These are phyloP conservation scores for Ceratocystiopsis sp. DNA, from an alignment of 2,329 filamentous ascomycete genomes.

Conservation along the genomic window DNA sequence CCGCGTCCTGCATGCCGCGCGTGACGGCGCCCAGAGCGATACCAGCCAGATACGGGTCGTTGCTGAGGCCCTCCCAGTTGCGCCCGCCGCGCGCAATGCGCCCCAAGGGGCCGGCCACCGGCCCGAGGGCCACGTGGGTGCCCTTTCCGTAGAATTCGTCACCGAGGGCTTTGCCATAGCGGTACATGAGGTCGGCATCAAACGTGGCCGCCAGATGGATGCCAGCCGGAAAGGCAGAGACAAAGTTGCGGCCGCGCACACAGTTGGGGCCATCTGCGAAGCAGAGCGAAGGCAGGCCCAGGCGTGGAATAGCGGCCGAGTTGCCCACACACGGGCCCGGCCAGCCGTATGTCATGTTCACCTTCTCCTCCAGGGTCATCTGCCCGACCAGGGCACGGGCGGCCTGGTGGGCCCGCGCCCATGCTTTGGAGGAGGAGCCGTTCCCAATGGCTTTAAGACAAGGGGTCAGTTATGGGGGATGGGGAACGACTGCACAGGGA, in stretches of 20 bases:
- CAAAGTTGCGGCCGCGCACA: slow-evolving; percentile 17
- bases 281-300: slow-evolving; percentile 25
- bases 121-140: slow-evolving; percentile 51
- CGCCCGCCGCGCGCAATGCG: slow-evolving; percentile 44
- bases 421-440: slow-evolving; percentile 15
- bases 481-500: neutral
- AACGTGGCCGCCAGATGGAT: slow-evolving; percentile 55
- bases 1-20: slow-evolving; percentile 20
- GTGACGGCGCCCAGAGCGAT: slow-evolving; percentile 14
- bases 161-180: slow-evolving; percentile 50
- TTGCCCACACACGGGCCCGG: slow-evolving; percentile 18
- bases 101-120: slow-evolving; percentile 39
- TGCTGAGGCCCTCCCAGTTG: slow-evolving; percentile 35
- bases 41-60: slow-evolving; percentile 17
- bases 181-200: slow-evolving; percentile 47
- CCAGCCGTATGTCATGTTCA: slow-evolving; percentile 21
- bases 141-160: slow-evolving; percentile 51
- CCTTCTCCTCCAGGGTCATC: slow-evolving; percentile 39
- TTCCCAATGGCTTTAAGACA: neutral
- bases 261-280: slow-evolving; percentile 25
- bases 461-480: too few relatives aligned
- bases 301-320: slow-evolving; percentile 17
- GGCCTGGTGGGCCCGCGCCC: slow-evolving; percentile 46
- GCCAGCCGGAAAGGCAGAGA: slow-evolving; percentile 43
- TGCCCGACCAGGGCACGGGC: slow-evolving; percentile 49